These are phyloP conservation scores for Curvularia sp. DNA, from an alignment of 2,329 filamentous ascomycete genomes.

Conservation along the genomic window DNA sequence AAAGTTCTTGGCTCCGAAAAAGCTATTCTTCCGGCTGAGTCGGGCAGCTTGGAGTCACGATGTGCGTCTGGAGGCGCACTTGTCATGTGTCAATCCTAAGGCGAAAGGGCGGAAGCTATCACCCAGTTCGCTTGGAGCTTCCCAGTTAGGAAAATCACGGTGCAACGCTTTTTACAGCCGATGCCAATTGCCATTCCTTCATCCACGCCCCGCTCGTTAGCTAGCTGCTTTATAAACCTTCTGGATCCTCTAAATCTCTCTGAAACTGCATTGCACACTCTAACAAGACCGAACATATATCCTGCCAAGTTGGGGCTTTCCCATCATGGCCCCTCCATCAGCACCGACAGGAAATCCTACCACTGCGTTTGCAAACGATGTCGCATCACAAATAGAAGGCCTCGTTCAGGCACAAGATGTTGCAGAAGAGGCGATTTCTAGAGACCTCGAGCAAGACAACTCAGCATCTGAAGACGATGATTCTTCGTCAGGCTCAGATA, in stretches of 20 bases:
- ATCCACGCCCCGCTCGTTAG: constrained; percentile 18
- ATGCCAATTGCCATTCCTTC: constrained; percentile 20
- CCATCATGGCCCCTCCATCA: constrained; percentile 29
- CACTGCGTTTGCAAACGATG: constrained; percentile 32
- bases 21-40: not conserved
- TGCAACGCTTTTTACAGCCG: constrained; percentile 6
- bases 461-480: constrained; percentile 66
- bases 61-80: constrained; percentile 6
- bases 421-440: constrained; percentile 49
- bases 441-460: constrained; percentile 46
- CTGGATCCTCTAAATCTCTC: not conserved
- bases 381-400: constrained; percentile 42
- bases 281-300: not conserved
- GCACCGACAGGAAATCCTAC: constrained; percentile 16
- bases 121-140: constrained; percentile 26
- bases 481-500: constrained; percentile 53
- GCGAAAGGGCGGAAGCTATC: constrained; percentile 32
- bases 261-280: not conserved
- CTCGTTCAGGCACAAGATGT: constrained; percentile 43
- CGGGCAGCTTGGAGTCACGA: constrained; percentile 15
- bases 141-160: constrained; percentile 21
- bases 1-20: not conserved
- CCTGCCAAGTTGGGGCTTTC: not conserved
- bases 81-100: constrained; percentile 18
- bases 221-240: constrained; percentile 8